A percentile compares a stretch with the other conserved stretches of the same genome.
phyloP scores from a whole-genome alignment of 75 land plant genomes.

The Selaginella tamariscina region DNA sequence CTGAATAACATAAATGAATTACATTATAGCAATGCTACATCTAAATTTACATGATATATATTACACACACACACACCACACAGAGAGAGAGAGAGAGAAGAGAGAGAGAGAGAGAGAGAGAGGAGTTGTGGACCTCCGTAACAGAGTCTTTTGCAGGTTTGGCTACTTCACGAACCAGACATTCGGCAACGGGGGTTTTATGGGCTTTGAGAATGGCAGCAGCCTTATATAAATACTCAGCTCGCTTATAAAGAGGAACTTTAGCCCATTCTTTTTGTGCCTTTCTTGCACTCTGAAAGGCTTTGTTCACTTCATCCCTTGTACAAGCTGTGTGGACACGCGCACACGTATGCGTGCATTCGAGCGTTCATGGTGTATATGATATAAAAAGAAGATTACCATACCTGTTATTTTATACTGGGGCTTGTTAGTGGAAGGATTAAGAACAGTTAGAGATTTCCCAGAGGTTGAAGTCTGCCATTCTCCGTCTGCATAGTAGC shows the following conservation, averaged over 20 bases:
- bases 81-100: background rate
- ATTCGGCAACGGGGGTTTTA: constrained; percentile 5
- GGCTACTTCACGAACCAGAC: background rate
- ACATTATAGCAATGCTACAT: too few species aligned
- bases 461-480: background rate
- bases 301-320: background rate
- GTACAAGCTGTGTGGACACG: constrained; percentile 1
- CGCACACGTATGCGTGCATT: too few species aligned
- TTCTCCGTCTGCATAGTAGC: background rate
- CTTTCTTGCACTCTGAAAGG: background rate
- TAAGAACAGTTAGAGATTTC: background rate
- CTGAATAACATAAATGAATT: constrained; percentile 6
- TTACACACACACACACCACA: too few species aligned
- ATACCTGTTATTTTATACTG: background rate
- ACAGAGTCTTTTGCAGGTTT: constrained; percentile 6
- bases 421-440: background rate
- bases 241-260: background rate
- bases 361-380: background rate
- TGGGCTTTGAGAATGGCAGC: background rate
- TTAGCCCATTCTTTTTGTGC: background rate
- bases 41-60: too few species aligned
- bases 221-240: background rate
- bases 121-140: background rate
- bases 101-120: background rate
- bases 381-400: background rate